Base-by-base conservation (phyloP, 352 stramenopile genomes). In the Pythium oligandrum region DNA sequence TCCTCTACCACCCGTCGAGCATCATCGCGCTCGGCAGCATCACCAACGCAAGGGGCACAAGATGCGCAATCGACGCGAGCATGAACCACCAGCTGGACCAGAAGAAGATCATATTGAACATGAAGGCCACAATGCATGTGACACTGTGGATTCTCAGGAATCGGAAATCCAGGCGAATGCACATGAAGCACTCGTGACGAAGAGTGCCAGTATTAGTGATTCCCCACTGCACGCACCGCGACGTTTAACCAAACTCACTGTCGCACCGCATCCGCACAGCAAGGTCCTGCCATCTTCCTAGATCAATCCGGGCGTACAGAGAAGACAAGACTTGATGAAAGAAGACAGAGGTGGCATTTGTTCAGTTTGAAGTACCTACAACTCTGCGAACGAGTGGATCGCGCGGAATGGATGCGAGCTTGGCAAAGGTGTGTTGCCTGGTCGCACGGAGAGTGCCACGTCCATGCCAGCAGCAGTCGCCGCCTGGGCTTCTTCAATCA, bases 401-500 rank as follows among this genome's bases (percentile, higher is more conserved):
- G 69, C 76, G 39, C 49, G 64, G 68, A 81, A 88, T 62, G 66
- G 59, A 59, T 83, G 77, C 26, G 59, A 53, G 2, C 70, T 59
- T 1, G 83, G 83, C 52, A 97, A 67, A 43, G 77, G 61, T 38
- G 73, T 73, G 70, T 96, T 97, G 36, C 88, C 86, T n/a, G 86
- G 86, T 48, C 88, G 85, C 51, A 95, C 73, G 3, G 83, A 90
- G 35, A 97, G 64, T 46, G 87, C 75, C 7, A 73, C 75, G 55
- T 83, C 61, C 3, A 95, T 45, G 9, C 83, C 83, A 11, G 87
- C 87, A 10, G 62, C 66, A 6, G 75, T 59, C 4, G 88, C 88
- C 7, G 88, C 88, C 46, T 90, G 60, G 6, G 84, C 87, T 61
- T 97, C 88, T 55, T 86, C 78, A 26, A 95, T 75, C 39, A 95